Conservation (phyloP, 371 early-diverging fungal genomes). For the Rhizomucor pusillus region DNA sequence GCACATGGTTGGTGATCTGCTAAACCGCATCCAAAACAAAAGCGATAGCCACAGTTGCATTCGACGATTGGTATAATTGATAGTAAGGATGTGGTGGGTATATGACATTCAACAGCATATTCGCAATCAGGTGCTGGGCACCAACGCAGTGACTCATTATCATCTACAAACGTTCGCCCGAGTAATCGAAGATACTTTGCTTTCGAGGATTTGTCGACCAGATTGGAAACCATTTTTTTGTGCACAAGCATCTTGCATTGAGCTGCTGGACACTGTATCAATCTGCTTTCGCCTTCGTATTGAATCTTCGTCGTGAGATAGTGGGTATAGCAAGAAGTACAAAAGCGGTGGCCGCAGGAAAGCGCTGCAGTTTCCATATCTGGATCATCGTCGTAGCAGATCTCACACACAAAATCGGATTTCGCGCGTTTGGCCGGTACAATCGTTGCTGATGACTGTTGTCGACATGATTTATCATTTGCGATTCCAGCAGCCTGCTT, state of each 20-base stretch:
- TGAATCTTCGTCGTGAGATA: conserved; percentile 77
- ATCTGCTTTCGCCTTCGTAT: conserved; percentile 78
- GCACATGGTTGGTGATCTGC: conserved; percentile 85
- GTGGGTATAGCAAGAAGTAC: conserved; percentile 73
- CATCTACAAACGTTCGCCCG: conserved; percentile 73
- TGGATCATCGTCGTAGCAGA: conserved; percentile 71
- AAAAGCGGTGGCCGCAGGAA: conserved; percentile 80
- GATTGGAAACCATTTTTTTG: conserved; percentile 60
- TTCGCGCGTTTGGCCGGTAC: conserved; percentile 8
- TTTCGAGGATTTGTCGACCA: conserved; percentile 48
- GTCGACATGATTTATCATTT: conserved; percentile 3
- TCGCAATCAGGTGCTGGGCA: conserved; percentile 93
- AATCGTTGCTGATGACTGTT: not conserved
- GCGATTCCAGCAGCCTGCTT: conserved; percentile 57
- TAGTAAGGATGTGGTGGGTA: conserved; percentile 55
- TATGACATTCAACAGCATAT: conserved; percentile 82
- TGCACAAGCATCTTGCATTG: conserved; percentile 75
- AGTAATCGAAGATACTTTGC: conserved; percentile 39
- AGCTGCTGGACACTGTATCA: conserved; percentile 75
- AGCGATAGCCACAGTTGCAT: conserved; percentile 72
- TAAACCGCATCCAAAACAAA: conserved; percentile 87
- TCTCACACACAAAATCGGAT: conserved; percentile 72
- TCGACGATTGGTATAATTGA: conserved; percentile 77
- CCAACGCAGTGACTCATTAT: conserved; percentile 73
- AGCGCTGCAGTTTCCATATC: conserved; percentile 59